Evolutionary conservation across 1,284 basidiomycete species (phyloP), one percentile per base, ranked within the genome.

Genomic region (Tylopilus orsonianus): DNA sequence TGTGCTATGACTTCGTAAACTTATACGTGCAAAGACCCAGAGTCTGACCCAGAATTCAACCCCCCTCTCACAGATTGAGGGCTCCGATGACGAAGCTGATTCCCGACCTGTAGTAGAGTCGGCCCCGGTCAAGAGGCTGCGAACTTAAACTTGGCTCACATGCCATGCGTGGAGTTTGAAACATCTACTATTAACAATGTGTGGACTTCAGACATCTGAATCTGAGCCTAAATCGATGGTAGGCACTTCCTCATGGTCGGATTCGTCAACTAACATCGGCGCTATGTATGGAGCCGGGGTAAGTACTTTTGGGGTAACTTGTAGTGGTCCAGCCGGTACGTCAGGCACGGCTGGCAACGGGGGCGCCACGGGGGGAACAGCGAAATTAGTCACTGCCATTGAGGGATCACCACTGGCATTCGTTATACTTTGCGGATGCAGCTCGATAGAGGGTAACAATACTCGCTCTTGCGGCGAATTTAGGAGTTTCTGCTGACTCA

Each of bases 181-280:
- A 37, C n/a, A 30, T 41, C 20, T n/a, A 38, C 19, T 41, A 24
- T 26, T 32, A 39, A 4, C 34, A 23, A n/a, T 5, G 8, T 27
- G 24, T 41, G 10, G n/a, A n/a, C 19, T 37, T 58, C 54, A 66
- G 33, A 60, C 53, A 39, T 73, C 72, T 20, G 55, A 78, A 54
- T 80, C 79, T 6, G 79, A 81, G 43, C 65, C 74, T 57, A 78
- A 57, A 55, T 80, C 70, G 20, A 81, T 77, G 27, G 67, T 57
- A 2, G 83, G 82, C 57, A 85, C 74, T 22, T 71, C 73, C 60
- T 79, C 78, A 53, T 79, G 75, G 19, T 75, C 79, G 3, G 71
- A 71, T 16, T 69, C 68, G 24, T 68, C 62, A 26, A 63, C 53
- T 16, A 48, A 44, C 56, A 61, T 58, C 12, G 52, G 41, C 12